Evolutionary conservation across 805 yeast species (phyloP).

Genomic region (Dipodascus geniculatus): DNA sequence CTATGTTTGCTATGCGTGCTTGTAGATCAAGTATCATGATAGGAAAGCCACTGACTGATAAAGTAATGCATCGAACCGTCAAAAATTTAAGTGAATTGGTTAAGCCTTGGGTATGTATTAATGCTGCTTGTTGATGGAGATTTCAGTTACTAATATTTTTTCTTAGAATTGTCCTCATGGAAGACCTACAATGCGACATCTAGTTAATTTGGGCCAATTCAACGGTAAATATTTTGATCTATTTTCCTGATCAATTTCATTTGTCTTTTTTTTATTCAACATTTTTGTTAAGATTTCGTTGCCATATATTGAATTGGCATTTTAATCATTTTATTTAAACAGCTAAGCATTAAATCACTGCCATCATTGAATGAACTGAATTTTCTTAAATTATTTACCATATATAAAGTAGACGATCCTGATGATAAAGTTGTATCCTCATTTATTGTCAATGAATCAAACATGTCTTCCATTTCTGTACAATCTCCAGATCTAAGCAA

Average conservation of each 20-base stretch:
- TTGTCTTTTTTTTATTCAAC: too few relatives aligned
- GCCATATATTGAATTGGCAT: too few relatives aligned
- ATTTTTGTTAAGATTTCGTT: too few relatives aligned
- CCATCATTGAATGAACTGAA: too few relatives aligned
- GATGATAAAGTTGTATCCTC: too few relatives aligned
- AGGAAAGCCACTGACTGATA: conserved; percentile 52
- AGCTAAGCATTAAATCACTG: too few relatives aligned
- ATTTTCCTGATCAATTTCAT: not conserved
- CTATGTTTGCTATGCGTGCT: conserved; percentile 90
- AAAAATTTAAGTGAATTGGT: conserved; percentile 56
- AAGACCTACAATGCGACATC: conserved; percentile 90
- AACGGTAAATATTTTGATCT: not conserved
- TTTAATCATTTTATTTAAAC: too few relatives aligned
- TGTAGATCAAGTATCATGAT: conserved; percentile 92
- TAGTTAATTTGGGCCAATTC: conserved; percentile 37
- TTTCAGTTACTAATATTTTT: too few relatives aligned
- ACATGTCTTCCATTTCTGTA: conserved; percentile 15
- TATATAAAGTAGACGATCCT: too few relatives aligned
- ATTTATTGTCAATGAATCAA: not conserved
- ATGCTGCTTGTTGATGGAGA: conserved; percentile 20
- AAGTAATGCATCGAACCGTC: conserved; percentile 60
- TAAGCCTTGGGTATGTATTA: conserved; percentile 68
- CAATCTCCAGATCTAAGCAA: conserved; percentile 24
- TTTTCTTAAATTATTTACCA: too few relatives aligned
- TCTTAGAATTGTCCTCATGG: conserved; percentile 77